Evolutionary conservation across 2,329 filamentous ascomycete species (phyloP).

Genomic region (Diaporthe capsici): DNA sequence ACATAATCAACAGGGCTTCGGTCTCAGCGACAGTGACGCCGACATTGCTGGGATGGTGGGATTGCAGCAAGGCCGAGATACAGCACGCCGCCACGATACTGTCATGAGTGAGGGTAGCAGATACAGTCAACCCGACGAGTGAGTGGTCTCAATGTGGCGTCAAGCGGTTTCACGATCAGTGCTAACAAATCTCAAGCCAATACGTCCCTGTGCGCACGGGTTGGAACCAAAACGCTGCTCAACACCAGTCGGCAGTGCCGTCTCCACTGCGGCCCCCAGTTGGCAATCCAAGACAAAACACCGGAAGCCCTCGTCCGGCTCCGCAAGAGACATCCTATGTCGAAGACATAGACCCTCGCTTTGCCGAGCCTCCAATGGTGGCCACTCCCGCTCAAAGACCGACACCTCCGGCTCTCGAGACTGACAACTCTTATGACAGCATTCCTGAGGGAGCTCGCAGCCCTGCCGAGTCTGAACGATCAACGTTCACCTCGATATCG

Average conservation of each 20-base stretch:
- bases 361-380: slow-evolving; percentile 66
- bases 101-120: slow-evolving; percentile 77
- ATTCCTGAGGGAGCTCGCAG: slow-evolving; percentile 69
- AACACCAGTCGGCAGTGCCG: slow-evolving; percentile 56
- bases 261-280: slow-evolving; percentile 42
- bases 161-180: neutral
- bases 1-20: slow-evolving; percentile 57
- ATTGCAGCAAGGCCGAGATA: slow-evolving; percentile 49
- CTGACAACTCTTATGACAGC: slow-evolving; percentile 51
- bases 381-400: slow-evolving; percentile 49
- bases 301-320: slow-evolving; percentile 53
- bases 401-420: slow-evolving; percentile 49
- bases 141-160: slow-evolving; percentile 56
- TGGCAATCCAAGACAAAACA: slow-evolving; percentile 53
- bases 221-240: slow-evolving; percentile 66
- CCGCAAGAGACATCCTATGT: slow-evolving; percentile 43
- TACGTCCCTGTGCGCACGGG: slow-evolving; percentile 70
- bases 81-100: slow-evolving; percentile 61
- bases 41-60: slow-evolving; percentile 82
- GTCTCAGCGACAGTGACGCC: slow-evolving; percentile 74
- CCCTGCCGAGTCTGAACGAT: slow-evolving; percentile 83
- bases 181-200: slow-evolving; percentile 51
- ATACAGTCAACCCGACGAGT: slow-evolving; percentile 79
- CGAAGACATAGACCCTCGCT: slow-evolving; percentile 93
- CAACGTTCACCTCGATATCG: slow-evolving; percentile 90